Evolutionary conservation across 768 basidiomycete species (phyloP).

Genomic region (Auricularia sp.): DNA sequence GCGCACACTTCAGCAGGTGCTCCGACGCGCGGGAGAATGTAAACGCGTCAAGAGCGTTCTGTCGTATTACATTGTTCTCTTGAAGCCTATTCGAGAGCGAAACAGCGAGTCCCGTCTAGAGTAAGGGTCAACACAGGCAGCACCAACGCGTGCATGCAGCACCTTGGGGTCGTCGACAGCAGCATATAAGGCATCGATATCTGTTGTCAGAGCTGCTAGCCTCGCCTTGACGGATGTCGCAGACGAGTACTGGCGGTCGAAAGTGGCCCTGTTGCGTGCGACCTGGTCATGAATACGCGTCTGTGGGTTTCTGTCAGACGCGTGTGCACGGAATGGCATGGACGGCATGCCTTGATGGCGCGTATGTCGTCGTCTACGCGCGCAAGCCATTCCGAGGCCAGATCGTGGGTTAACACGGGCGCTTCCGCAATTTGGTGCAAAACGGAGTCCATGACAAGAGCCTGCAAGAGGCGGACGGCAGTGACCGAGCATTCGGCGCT

Average conservation of each 20-base stretch:
- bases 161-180: constrained; percentile 1
- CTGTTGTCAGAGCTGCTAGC: background rate
- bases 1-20: constrained; percentile 44
- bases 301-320: background rate
- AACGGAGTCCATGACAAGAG: background rate
- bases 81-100: background rate
- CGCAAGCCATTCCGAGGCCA: background rate
- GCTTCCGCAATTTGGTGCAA: background rate
- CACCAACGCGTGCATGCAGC: background rate
- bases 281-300: background rate
- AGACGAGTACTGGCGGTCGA: background rate
- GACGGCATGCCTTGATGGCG: background rate
- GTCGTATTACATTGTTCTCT: constrained; percentile 14
- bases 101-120: background rate
- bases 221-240: background rate
- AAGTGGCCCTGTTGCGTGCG: background rate
- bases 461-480: background rate
- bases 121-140: background rate
- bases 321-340: background rate
- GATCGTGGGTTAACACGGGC: background rate
- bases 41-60: constrained; percentile 48
- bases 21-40: constrained; percentile 40
- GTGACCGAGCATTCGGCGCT: background rate
- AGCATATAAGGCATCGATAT: background rate
- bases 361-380: background rate